phyloP scores from a whole-genome alignment of 2,329 filamentous ascomycete species.

The Cercospora berteroae region DNA sequence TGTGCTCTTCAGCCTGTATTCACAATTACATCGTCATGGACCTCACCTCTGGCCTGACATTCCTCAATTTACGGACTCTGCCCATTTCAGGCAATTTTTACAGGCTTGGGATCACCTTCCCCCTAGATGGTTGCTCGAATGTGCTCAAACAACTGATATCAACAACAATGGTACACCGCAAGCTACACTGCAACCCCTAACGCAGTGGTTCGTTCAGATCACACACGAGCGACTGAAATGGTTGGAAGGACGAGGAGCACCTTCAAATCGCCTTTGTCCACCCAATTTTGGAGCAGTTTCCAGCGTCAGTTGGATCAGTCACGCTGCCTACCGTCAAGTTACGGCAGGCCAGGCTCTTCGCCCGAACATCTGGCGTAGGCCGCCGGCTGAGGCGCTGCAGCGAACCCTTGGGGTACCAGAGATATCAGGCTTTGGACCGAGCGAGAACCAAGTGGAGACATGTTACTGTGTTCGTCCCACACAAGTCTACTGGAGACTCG shows the following conservation, averaged over 20 bases:
- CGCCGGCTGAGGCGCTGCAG: background rate
- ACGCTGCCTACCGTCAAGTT: background rate
- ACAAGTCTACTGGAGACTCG: fast-evolving
- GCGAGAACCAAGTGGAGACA: background rate
- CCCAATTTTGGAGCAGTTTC: background rate
- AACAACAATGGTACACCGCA: background rate
- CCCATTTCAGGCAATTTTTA: background rate
- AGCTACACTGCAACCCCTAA: background rate
- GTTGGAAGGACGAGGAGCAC: background rate
- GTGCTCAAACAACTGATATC: background rate
- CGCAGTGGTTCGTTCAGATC: background rate
- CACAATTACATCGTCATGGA: background rate
- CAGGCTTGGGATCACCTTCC: background rate
- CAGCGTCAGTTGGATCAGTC: background rate
- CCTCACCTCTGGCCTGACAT: background rate
- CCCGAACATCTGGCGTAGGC: background rate
- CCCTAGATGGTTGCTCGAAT: background rate
- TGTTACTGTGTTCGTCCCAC: background rate
- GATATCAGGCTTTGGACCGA: background rate
- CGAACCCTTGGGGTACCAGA: background rate
- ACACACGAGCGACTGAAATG: background rate
- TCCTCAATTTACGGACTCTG: background rate
- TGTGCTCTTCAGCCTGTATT: background rate
- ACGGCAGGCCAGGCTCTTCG: background rate
- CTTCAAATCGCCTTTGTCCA: background rate